Percentiles rank a stretch among this genome's conserved stretches.
Evolutionary conservation across 495 filamentous ascomycete species (phyloP).

Genomic region (Aspergillus nidulans): DNA sequence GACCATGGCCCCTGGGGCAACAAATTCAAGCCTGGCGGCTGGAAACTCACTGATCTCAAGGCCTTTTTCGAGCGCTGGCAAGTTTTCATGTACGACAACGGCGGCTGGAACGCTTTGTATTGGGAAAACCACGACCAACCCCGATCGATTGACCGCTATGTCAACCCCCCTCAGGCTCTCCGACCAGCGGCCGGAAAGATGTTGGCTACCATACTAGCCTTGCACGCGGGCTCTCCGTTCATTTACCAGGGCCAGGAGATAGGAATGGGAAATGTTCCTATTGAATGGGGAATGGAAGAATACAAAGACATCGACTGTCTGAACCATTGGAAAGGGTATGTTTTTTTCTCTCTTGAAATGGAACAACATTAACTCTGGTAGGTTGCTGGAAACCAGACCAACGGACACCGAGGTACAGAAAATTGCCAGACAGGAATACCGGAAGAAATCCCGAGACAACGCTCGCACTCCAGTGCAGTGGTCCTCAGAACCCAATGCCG

Average conservation of each 20-base stretch:
- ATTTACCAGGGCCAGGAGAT: conserved; percentile 76
- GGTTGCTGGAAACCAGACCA: conserved; percentile 25
- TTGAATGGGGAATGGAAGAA: conserved; percentile 58
- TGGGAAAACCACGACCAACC: conserved; percentile 73
- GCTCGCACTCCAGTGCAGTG: conserved; percentile 55
- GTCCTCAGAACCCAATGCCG: conserved; percentile 43
- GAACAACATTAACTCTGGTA: background rate
- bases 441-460: conserved; percentile 53
- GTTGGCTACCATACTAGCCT: conserved; percentile 54
- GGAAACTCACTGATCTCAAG: conserved; percentile 55
- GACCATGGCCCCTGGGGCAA: conserved; percentile 47
- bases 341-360: background rate
- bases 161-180: conserved; percentile 42
- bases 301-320: conserved; percentile 70
- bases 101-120: conserved; percentile 69
- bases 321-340: conserved; percentile 55
- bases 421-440: conserved; percentile 37
- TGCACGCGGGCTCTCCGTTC: conserved; percentile 65
- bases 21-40: conserved; percentile 48
- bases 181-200: conserved; percentile 54
- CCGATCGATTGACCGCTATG: conserved; percentile 58
- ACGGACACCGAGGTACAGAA: conserved; percentile 30
- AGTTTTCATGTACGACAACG: conserved; percentile 61
- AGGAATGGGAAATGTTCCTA: conserved; percentile 68
- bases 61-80: conserved; percentile 60